Evolutionary conservation across 331 rosid species (phyloP).

Genomic region (Ulmus americana): DNA sequence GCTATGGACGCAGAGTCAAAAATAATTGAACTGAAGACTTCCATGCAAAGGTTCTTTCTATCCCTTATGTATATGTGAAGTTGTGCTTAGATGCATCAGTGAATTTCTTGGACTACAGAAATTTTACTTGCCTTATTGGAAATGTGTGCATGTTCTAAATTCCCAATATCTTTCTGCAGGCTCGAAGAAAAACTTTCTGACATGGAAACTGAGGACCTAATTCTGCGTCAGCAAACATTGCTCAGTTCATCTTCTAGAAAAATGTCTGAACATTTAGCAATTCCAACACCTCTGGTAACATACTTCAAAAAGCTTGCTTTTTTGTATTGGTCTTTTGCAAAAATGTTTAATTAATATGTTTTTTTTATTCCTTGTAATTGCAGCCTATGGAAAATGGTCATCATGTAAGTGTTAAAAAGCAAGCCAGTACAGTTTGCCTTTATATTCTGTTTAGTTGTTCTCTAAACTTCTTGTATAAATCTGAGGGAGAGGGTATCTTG

Average conservation of each 20-base stretch:
- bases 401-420: constrained; percentile 46
- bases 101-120: background rate
- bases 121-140: background rate
- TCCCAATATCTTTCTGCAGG: constrained; percentile 36
- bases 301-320: constrained; percentile 3
- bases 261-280: constrained; percentile 42
- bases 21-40: constrained; percentile 73
- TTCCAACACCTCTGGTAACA: constrained; percentile 42
- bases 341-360: constrained; percentile 31
- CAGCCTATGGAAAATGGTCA: constrained; percentile 65
- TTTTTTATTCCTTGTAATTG: constrained; percentile 30
- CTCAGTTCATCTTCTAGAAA: constrained; percentile 52
- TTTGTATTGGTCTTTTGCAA: constrained; percentile 5
- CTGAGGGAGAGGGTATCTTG: constrained; percentile 22
- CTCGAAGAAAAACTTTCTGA: constrained; percentile 84
- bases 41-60: constrained; percentile 66
- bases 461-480: constrained; percentile 13
- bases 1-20: constrained; percentile 65
- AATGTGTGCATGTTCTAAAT: constrained; percentile 6
- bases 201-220: constrained; percentile 74
- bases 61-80: constrained; percentile 13
- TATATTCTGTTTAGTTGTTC: constrained; percentile 17
- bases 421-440: constrained; percentile 9
- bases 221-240: constrained; percentile 66
- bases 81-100: constrained; percentile 16